Evolutionary conservation across 306 rosid species (phyloP), one percentile per base, ranked within the genome.

Genomic region (Phaseolus lunatus): DNA sequence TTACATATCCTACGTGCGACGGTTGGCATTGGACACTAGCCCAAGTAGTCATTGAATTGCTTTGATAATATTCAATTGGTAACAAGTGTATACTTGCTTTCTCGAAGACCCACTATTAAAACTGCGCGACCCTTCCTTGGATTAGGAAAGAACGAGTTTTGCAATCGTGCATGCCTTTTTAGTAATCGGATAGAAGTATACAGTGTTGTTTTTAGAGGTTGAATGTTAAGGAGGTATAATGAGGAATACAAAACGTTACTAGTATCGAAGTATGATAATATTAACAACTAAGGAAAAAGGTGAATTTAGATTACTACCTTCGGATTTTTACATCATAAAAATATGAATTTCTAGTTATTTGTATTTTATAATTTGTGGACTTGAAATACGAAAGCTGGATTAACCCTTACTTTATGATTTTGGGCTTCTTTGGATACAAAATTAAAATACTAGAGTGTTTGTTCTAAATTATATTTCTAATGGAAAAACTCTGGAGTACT

Each of bases 21-120:
- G 66, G 79, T 72, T 78, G 77, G 61, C 53, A 49, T 49, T 83
- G 47, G 49, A 20, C 48, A 10, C 81, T 54, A 61, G 49, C 63
- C 5, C 39, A 48, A 29, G 47, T 13, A n/a, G 29, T 20, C 56
- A 43, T 82, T 64, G 39, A 52, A 43, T 19, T 9, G 13, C 12
- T 33, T 8, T 7, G 52, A 57, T 75, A 3, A 50, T 41, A 41
- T 77, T 49, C 65, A 23, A 35, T 78, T 66, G 12, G 24, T 66
- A 37, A 67, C 45, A 45, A 67, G 35, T 35, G 2, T 33, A 45
- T 68, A 26, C n/a, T 67, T 41, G 24, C 49, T 74, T 67, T 67
- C 76, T 47, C 45, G 31, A 67, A 73, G 62, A 20, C 52, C 27
- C 20, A 72, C 22, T 24, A 20, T 13, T 33, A n/a, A 22, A 78